Evolutionary conservation across 2,329 filamentous ascomycete genomes (phyloP).

Genomic region (Epichloe bromicola): DNA sequence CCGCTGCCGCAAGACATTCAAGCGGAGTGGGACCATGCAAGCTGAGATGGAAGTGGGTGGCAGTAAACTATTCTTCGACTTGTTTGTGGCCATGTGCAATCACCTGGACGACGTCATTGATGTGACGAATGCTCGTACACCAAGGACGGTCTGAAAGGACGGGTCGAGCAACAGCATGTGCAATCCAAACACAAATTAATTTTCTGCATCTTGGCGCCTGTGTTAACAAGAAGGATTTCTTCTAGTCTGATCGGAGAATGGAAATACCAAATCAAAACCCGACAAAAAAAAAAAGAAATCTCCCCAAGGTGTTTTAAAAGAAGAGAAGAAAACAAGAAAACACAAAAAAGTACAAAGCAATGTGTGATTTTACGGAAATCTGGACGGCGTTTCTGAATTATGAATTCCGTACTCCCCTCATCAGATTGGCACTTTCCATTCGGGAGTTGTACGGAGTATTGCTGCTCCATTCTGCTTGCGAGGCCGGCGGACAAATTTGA

Average conservation of each 20-base stretch:
- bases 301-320: neutral
- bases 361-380: constrained; percentile 7
- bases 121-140: constrained; percentile 55
- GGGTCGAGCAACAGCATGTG: constrained; percentile 5
- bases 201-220: constrained; percentile 8
- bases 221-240: neutral
- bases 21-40: constrained; percentile 97
- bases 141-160: constrained; percentile 39
- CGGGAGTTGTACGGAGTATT: constrained; percentile 21
- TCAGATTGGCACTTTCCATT: constrained; percentile 36
- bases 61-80: constrained; percentile 89
- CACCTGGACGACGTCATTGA: constrained; percentile 94
- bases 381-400: constrained; percentile 21
- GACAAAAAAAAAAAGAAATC: constrained; percentile 8
- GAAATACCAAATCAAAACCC: constrained; percentile 8
- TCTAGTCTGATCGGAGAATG: constrained; percentile 7
- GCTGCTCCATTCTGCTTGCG: constrained; percentile 28
- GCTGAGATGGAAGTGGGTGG: constrained; percentile 92
- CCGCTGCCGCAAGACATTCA: constrained; percentile 93
- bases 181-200: constrained; percentile 8
- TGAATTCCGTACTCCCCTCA: constrained; percentile 19
- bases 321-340: constrained; percentile 11
- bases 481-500: constrained; percentile 33
- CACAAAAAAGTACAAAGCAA: constrained; percentile 10
- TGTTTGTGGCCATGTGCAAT: constrained; percentile 97